Conservation (phyloP, 768 basidiomycete species). For the Boletus huronensis region DNA sequence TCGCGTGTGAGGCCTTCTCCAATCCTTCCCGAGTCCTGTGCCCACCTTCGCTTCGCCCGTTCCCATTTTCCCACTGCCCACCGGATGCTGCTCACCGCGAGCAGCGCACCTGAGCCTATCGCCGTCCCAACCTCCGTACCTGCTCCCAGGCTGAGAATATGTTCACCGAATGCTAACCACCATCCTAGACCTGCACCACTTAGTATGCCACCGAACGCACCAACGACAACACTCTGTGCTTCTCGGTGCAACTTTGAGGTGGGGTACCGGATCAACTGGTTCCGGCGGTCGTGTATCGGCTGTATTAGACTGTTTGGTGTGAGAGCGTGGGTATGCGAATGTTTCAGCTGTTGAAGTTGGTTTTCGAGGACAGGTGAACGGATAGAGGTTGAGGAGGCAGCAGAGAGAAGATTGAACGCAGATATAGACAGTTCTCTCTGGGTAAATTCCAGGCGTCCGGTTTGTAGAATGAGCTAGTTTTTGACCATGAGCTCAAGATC, state of each 20-base stretch:
- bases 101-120: slow-evolving; percentile 55
- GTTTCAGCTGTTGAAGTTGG: slow-evolving; percentile 48
- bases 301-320: slow-evolving; percentile 43
- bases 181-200: slow-evolving; percentile 55
- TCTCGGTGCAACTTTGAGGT: slow-evolving; percentile 59
- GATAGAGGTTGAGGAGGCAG: slow-evolving; percentile 30
- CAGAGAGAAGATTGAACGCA: slow-evolving; percentile 38
- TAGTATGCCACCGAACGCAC: slow-evolving; percentile 45
- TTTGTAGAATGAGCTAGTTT: slow-evolving; percentile 57
- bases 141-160: slow-evolving; percentile 31
- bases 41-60: slow-evolving; percentile 61
- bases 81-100: slow-evolving; percentile 46
- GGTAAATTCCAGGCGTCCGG: slow-evolving; percentile 51
- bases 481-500: background rate
- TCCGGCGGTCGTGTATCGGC: slow-evolving; percentile 50
- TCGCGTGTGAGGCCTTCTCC: slow-evolving; percentile 63
- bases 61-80: slow-evolving; percentile 72
- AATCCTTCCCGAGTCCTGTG: slow-evolving; percentile 62
- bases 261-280: slow-evolving; percentile 52
- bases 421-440: slow-evolving; percentile 44
- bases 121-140: slow-evolving; percentile 56
- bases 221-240: slow-evolving; percentile 55
- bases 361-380: slow-evolving; percentile 60
- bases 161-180: slow-evolving; percentile 45
- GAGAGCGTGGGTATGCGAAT: slow-evolving; percentile 45